phyloP scores from a whole-genome alignment of 257 asterid genomes.

The Ajuga chamaepitys region DNA sequence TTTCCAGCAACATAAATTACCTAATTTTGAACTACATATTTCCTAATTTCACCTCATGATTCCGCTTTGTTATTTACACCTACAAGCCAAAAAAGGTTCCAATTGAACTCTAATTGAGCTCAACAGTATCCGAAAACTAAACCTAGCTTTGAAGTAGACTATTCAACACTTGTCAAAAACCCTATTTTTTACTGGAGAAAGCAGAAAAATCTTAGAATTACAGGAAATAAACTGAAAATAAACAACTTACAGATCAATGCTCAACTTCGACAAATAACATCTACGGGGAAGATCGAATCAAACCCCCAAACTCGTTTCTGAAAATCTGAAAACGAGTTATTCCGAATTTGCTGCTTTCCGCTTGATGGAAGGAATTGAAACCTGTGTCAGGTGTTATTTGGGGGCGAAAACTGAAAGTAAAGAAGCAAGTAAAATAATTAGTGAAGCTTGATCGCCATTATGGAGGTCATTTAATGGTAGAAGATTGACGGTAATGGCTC shows the following conservation, averaged over 20 bases:
- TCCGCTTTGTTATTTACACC: no score
- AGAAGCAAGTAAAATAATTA: neutral
- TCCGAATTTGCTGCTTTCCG: neutral
- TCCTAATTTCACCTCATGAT: neutral
- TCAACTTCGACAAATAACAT: conserved; percentile 15
- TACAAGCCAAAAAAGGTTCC: neutral
- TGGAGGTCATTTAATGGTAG: neutral
- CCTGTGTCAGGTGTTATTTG: neutral
- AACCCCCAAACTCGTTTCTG: neutral
- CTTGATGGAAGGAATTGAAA: neutral
- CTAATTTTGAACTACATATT: neutral
- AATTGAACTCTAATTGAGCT: neutral
- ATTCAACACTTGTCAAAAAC: neutral
- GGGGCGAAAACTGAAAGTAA: conserved; percentile 3
- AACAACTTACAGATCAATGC: conserved; percentile 25
- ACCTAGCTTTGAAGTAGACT: neutral
- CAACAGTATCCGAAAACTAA: neutral
- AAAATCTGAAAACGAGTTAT: neutral
- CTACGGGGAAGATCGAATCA: neutral
- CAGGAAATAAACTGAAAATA: neutral
- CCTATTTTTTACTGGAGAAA: neutral
- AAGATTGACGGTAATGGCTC: neutral
- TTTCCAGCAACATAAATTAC: neutral
- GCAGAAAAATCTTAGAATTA: neutral
- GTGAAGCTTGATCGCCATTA: neutral